These are phyloP conservation scores for Neoascochyta sp. DNA, from an alignment of 2,329 filamentous ascomycete species.

Conservation along the genomic window DNA sequence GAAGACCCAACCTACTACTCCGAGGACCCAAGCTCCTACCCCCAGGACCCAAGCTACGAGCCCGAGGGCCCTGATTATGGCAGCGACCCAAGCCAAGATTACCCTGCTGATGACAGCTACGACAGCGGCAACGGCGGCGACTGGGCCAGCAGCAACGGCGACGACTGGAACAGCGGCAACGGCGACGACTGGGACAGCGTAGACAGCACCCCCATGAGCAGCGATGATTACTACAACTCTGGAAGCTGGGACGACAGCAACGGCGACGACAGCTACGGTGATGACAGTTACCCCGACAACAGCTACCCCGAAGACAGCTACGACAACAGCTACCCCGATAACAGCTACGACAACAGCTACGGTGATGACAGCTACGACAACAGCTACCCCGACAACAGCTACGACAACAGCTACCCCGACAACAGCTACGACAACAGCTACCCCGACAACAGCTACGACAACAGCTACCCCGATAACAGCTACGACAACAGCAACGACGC, in stretches of 20 bases:
- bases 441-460: neutral
- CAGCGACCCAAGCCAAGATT: too few species aligned
- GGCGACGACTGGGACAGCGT: too few species aligned
- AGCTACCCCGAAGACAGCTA: neutral
- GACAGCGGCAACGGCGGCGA: too few species aligned
- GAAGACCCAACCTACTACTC: neutral
- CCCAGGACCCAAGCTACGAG: neutral
- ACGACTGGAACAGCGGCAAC: too few species aligned
- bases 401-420: constrained; percentile 1
- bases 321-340: constrained; percentile 2
- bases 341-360: constrained; percentile 1
- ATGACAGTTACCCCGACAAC: too few species aligned
- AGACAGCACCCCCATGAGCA: too few species aligned
- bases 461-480: neutral
- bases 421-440: constrained; percentile 6
- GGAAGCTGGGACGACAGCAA: too few species aligned
- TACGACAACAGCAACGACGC: neutral
- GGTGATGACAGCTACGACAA: constrained; percentile 1
- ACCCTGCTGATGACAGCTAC: too few species aligned
- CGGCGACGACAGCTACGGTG: too few species aligned
- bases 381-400: constrained; percentile 1
- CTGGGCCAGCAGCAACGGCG: too few species aligned
- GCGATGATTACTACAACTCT: too few species aligned
- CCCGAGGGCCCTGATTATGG: neutral
- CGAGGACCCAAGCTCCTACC: neutral